Base-by-base conservation (phyloP, 352 stramenopile genomes). In the Phytophthora citrophthora region DNA sequence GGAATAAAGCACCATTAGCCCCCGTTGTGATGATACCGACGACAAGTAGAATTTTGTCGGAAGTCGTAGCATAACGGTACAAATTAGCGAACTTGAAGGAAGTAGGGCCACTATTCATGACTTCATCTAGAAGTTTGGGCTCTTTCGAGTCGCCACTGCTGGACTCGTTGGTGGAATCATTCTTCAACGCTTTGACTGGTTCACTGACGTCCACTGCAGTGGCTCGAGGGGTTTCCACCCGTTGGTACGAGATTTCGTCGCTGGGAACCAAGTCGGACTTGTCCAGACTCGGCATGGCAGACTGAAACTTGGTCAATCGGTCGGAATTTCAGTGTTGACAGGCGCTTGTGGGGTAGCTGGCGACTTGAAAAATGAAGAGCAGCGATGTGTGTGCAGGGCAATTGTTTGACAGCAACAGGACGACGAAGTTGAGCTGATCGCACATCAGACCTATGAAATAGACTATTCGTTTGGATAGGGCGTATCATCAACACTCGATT, bases 1-100 rank as follows among this genome's bases (percentile, higher is more conserved):
- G 77, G 51, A 83, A 77, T 31, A 79, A 41, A 8, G 63, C 66
- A 34, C 77, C 76, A 38, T 85, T 85, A 4, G 53, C 55, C 3
- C 49, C 57, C 5, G 70, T 52, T 20, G 59, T 59, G 40, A 76
- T 15, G 12, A 78, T 24, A 0, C 70, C 72, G 3, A 79, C 20
- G 11, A 29, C n/a, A 7, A 86, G 57, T 36, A 78, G 48, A 13
- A 68, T 1, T 16, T 76, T 72, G 62, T 86, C 74, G 5, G 60
- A 50, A 2, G 61, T 20, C 24, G 70, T 83, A 9, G 74, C 74
- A 49, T 60, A 83, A 11, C 74, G 69, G 24, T 83, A 83, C 39
- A 83, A 48, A 10, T 76, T 26, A 3, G 27, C 20, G 34, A 81
- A 74, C 16, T 67, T 70, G 48, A 78, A 81, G 5, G 60, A 75